phyloP scores from a whole-genome alignment of 805 yeast species.

The Candida michaelii region DNA sequence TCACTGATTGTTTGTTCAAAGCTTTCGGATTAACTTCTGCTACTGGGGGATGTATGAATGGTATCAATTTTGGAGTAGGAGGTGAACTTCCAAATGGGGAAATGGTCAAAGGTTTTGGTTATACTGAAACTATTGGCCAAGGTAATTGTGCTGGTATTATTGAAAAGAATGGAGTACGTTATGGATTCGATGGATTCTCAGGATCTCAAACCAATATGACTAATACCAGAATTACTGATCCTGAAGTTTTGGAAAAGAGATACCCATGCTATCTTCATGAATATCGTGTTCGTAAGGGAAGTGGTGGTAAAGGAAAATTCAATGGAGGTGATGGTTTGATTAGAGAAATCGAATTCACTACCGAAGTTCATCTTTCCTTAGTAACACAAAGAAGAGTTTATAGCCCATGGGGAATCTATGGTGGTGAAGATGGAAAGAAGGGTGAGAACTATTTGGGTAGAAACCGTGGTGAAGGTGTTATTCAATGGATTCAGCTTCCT shows the following conservation, averaged over 20 bases:
- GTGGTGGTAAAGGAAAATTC: conserved; percentile 21
- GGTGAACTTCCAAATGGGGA: conserved; percentile 18
- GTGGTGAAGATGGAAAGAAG: conserved; percentile 28
- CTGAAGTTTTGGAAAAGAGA: conserved; percentile 20
- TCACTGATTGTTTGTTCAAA: conserved; percentile 21
- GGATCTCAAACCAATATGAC: conserved; percentile 50
- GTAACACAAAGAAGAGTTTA: conserved; percentile 21
- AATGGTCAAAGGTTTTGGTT: conserved; percentile 19
- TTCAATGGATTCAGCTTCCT: conserved; percentile 31
- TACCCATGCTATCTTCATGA: conserved; percentile 19
- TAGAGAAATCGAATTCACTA: conserved; percentile 19
- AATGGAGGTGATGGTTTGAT: conserved; percentile 21
- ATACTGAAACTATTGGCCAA: conserved; percentile 18
- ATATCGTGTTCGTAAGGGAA: conserved; percentile 14
- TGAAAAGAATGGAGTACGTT: conserved; percentile 12
- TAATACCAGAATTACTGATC: conserved; percentile 24
- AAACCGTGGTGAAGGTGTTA: conserved; percentile 25
- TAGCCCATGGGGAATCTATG: conserved; percentile 31
- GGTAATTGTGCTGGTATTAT: conserved; percentile 21
- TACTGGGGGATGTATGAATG: conserved; percentile 23
- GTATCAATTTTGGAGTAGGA: conserved; percentile 21
- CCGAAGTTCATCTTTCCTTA: conserved; percentile 18
- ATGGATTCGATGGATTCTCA: conserved; percentile 17
- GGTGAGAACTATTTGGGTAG: conserved; percentile 35
- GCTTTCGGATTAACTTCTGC: conserved; percentile 22